Evolutionary conservation across 148 eudicot genomes (phyloP), one percentile per base, ranked within the genome.

Genomic region (Fallopia convolvulus): DNA sequence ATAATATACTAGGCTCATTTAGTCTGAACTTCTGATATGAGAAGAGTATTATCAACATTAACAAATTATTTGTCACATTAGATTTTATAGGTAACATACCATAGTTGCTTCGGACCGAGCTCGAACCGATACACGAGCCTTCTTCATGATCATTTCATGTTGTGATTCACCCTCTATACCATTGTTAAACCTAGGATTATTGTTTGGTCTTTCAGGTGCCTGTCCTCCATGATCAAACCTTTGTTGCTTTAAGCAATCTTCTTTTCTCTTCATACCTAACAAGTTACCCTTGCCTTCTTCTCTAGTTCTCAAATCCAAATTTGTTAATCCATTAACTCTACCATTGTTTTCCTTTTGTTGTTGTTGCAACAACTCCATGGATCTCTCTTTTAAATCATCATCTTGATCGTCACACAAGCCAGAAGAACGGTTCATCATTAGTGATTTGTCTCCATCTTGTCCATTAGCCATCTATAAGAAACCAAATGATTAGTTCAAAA

Each of bases 61-160:
- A 26, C 30, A 26, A 26, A 8, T n/a, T 15, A 55, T n/a, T 55
- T 55, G 2, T 55, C 21, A 18, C 60, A 55, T 55, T 17, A 55
- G 23, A n/a, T 0, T 8, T 48, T 48, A 48, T 48, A 48, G 0
- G 15, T 72, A 12, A 33, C 55, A 23, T 76, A 85, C 85, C 85
- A 76, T 77, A 47, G 83, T 36, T 72, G 83, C 83, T 32, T 85
- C 87, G 0, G 85, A 85, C 9, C 85, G 79, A 30, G 85, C 83
- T 42, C 85, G 56, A 66, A 82, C 85, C 6, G 85, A 82, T 6
- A 82, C 85, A 32, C 85, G 79, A 14, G 82, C 81, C 77, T 76
- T 82, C 74, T 81, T 77, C 74, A 82, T 85, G 5, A 83, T 84
- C 75, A 74, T 70, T 42, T 79, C 4, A 76, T n/a, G 14, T 40